A percentile compares a stretch with the other conserved stretches of the same genome.
phyloP scores from a whole-genome alignment of 306 rosid genomes.

The Prunus fruticosa region DNA sequence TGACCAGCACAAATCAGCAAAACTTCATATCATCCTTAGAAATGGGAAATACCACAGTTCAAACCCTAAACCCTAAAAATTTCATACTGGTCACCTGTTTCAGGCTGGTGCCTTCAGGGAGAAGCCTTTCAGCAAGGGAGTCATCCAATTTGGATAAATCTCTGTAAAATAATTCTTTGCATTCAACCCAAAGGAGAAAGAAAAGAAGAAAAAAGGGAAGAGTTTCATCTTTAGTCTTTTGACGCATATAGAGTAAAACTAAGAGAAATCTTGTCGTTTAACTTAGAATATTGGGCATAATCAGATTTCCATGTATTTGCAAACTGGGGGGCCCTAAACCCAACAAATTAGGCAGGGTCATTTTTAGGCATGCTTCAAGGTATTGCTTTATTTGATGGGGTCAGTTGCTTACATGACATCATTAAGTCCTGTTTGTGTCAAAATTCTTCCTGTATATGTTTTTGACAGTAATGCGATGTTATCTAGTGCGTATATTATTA shows the following conservation, averaged over 20 bases:
- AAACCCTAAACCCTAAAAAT: neutral
- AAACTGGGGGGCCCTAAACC: neutral
- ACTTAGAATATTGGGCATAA: neutral
- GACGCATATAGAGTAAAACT: neutral
- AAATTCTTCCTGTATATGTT: too few relatives aligned
- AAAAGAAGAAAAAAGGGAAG: neutral
- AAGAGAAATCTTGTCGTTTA: neutral
- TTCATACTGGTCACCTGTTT: conserved; percentile 48
- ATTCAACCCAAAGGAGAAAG: conserved; percentile 60
- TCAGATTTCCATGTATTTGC: neutral
- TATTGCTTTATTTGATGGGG: too few relatives aligned
- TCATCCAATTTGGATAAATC: conserved; percentile 81
- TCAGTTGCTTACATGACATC: too few relatives aligned
- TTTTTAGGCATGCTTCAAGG: too few relatives aligned
- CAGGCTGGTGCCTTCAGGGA: conserved; percentile 75
- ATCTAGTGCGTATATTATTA: too few relatives aligned
- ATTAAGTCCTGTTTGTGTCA: too few relatives aligned
- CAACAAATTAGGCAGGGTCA: too few relatives aligned
- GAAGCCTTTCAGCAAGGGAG: conserved; percentile 77
- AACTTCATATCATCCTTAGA: too few relatives aligned
- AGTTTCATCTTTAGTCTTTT: neutral
- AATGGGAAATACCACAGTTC: too few relatives aligned
- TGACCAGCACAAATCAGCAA: too few relatives aligned
- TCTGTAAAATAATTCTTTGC: conserved; percentile 95
- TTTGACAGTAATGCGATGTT: too few relatives aligned